Base-by-base conservation (phyloP, 192 early-diverging fungal species). In the Dissophora globulifera region DNA sequence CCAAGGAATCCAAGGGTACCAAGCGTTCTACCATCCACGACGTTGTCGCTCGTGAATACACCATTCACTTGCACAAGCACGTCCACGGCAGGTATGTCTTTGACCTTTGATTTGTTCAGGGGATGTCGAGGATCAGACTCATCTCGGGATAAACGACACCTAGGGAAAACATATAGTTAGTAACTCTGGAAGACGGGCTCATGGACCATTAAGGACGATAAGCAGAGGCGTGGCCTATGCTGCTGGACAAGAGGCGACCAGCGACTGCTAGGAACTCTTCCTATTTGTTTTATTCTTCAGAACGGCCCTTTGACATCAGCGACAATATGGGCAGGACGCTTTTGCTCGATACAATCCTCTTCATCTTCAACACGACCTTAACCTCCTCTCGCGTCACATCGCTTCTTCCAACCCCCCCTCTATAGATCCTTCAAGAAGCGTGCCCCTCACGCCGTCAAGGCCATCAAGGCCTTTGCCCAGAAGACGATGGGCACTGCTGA, bases 51-150 rank as follows among this genome's bases (percentile, higher is more conserved):
- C 91, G 95, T 79, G 97, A 99, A 78, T 97, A 95, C 92, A 99
- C 97, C 81, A 99, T 99, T 85, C 94, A 99, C 92, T 84, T 99
- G 74, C 96, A 97, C 94, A 96, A 96, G 89, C 86, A 87, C 63
- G 92, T 99, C 69, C 84, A 86, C 62, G 91, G 90, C 70, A 85
- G 71, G 90, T 93, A 81, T 61, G 48, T 57, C 57, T 2, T 46
- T 46, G 5, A 10, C 1, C 29, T 16, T n/a, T 16, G n/a, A 47
- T n/a, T 38, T 13, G 35, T 38, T 38, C 35, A 38, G 35, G 35
- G 13, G 35, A 38, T 38, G 13, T 42, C 2, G 41, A 42, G n/a
- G n/a, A 42, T 11, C 41, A 42, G 41, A 11, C 12, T 11, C n/a
- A 42, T 16, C 12, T n/a, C n/a, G 12, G 12, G 41, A 16, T 16